Percentiles rank a stretch among this genome's conserved stretches.
These are phyloP conservation scores for Sporobolomyces phaffii DNA, from an alignment of 768 basidiomycete species.

Conservation along the genomic window DNA sequence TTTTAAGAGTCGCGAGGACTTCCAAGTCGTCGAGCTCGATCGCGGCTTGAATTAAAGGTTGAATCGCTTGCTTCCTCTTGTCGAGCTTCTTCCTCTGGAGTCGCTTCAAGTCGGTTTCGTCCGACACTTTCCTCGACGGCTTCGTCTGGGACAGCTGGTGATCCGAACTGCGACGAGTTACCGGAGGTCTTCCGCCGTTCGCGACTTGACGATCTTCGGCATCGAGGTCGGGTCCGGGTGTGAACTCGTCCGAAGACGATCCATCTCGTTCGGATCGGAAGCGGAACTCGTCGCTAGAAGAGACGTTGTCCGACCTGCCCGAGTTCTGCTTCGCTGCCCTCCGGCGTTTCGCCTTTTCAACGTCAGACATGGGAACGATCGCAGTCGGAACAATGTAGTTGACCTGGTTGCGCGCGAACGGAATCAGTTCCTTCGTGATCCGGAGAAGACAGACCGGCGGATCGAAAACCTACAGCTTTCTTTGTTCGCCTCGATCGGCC, in stretches of 20 bases:
- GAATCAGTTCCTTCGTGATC: not conserved
- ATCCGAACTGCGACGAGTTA: no score
- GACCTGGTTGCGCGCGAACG: not conserved
- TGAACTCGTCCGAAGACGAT: slow-evolving; percentile 11
- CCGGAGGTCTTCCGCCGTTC: no score
- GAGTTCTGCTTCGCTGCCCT: not conserved
- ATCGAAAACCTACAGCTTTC: not conserved
- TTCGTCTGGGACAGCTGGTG: not conserved
- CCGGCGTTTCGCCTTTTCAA: not conserved
- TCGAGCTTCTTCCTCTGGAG: not conserved
- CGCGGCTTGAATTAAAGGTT: not conserved
- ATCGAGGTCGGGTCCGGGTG: not conserved
- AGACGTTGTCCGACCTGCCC: not conserved
- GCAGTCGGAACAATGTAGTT: slow-evolving; percentile 14
- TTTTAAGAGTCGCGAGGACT: not conserved
- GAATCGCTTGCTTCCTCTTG: not conserved
- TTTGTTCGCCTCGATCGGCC: slow-evolving; percentile 18
- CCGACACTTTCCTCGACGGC: not conserved
- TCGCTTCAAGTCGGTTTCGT: no score
- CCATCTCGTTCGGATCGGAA: not conserved
- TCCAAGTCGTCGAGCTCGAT: not conserved
- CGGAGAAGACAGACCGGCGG: no score
- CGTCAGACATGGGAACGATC: not conserved
- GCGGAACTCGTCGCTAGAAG: slow-evolving; percentile 26
- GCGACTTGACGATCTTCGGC: slow-evolving; percentile 1